Evolutionary conservation across 306 rosid genomes (phyloP).

Genomic region (Prosopis cineraria): DNA sequence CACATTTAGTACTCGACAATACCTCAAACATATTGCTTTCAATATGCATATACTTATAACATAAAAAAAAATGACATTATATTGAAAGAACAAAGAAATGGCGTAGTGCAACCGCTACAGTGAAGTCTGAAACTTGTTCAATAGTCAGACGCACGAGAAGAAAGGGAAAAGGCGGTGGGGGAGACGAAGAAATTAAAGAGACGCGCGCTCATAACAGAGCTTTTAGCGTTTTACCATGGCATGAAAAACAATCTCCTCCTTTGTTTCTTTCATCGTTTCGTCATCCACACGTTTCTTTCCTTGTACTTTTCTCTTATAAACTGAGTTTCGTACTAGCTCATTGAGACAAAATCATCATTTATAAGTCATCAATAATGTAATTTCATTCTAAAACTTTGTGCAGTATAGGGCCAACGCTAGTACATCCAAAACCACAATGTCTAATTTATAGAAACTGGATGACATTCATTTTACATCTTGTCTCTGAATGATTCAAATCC

Average conservation of each 20-base stretch:
- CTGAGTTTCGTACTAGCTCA: not conserved
- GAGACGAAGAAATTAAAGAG: not conserved
- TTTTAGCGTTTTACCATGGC: not conserved
- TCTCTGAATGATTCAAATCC: slow-evolving; percentile 2
- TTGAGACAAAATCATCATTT: not conserved
- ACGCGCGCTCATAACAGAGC: not conserved
- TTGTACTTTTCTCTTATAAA: not conserved
- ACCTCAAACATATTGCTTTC: too few relatives aligned
- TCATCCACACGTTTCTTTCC: not conserved
- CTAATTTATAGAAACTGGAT: not conserved
- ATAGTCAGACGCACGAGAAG: not conserved
- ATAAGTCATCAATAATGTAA: not conserved
- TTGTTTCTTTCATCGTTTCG: not conserved
- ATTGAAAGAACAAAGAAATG: not conserved
- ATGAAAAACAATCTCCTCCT: not conserved
- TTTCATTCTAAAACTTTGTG: not conserved
- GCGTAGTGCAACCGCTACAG: slow-evolving; percentile 19
- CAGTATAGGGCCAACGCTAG: not conserved
- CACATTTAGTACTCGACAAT: too few relatives aligned
- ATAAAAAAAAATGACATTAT: too few relatives aligned
- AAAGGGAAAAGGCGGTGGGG: slow-evolving; percentile 8
- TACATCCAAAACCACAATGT: not conserved
- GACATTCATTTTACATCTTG: not conserved
- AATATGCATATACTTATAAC: too few relatives aligned
- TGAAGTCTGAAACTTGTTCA: not conserved